Percentiles rank a stretch among this genome's conserved stretches.
These are phyloP conservation scores for Eremochloa ophiuroides DNA, from an alignment of 176 grass and related monocot species.

Conservation along the genomic window DNA sequence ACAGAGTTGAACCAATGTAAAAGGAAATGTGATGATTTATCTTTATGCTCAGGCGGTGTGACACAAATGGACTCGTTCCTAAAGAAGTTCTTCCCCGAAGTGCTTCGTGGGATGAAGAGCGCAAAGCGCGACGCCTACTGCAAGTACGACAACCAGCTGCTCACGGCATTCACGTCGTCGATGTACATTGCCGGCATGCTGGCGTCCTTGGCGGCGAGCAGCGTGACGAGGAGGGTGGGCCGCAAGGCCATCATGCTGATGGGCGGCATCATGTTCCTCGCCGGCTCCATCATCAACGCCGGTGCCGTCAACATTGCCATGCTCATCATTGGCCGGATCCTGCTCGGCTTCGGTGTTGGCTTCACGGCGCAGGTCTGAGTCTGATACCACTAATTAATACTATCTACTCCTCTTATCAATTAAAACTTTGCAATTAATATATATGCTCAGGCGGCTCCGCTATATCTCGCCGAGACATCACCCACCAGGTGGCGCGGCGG, in stretches of 20 bases:
- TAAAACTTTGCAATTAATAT: no score
- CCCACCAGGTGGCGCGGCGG: neutral
- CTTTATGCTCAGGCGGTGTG: constrained; percentile 35
- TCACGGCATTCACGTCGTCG: constrained; percentile 72
- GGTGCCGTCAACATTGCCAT: constrained; percentile 26
- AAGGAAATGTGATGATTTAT: neutral
- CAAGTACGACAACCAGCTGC: constrained; percentile 38
- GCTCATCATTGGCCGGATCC: constrained; percentile 36
- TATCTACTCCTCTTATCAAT: no score
- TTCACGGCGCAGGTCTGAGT: constrained; percentile 63
- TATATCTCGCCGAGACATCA: constrained; percentile 7
- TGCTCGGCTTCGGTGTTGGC: constrained; percentile 42
- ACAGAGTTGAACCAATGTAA: neutral
- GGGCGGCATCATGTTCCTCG: constrained; percentile 37
- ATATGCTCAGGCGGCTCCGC: constrained; percentile 5
- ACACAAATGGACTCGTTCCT: constrained; percentile 67
- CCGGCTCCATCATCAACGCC: constrained; percentile 28
- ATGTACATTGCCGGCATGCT: constrained; percentile 45
- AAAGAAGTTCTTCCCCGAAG: constrained; percentile 43
- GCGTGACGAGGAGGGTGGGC: constrained; percentile 37
- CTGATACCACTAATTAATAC: neutral
- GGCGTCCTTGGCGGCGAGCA: constrained; percentile 36
- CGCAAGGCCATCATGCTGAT: constrained; percentile 44
- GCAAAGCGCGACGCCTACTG: constrained; percentile 44
- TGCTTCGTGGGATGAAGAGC: constrained; percentile 29